A percentile compares a stretch with the other conserved stretches of the same genome.
Evolutionary conservation across 2,329 filamentous ascomycete genomes (phyloP).

Genomic region (Plectosphaerella cucumerina): DNA sequence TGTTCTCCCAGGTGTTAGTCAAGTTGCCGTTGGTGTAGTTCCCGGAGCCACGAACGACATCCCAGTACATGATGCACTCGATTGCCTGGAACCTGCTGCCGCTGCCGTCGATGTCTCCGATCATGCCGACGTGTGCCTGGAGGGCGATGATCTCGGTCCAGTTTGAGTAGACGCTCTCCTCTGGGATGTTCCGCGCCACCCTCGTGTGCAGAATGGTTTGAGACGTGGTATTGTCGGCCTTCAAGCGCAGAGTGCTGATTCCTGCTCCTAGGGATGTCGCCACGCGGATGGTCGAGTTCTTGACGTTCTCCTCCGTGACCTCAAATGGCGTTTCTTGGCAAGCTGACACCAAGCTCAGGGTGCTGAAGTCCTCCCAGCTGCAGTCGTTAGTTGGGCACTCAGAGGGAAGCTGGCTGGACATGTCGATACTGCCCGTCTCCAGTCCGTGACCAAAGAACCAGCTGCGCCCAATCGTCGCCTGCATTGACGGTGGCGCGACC

Average conservation of each 20-base stretch:
- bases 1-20: no score
- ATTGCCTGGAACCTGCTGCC: background rate
- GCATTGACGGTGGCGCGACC: background rate
- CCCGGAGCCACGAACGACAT: no score
- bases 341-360: background rate
- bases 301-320: background rate
- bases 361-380: background rate
- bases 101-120: background rate
- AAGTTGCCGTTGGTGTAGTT: background rate
- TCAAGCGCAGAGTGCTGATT: background rate
- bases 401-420: background rate
- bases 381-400: background rate
- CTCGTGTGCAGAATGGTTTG: background rate
- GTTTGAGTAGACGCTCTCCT: background rate
- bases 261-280: background rate
- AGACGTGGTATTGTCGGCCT: background rate
- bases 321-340: background rate
- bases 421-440: background rate
- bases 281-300: background rate
- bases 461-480: background rate
- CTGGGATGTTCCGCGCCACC: background rate
- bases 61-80: conserved; percentile 3
- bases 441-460: background rate
- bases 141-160: background rate
- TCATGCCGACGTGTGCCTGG: background rate